Percentiles rank a stretch among this genome's conserved stretches.
These are phyloP conservation scores for Podaxis mareebaensis DNA, from an alignment of 768 basidiomycete species.

Conservation along the genomic window DNA sequence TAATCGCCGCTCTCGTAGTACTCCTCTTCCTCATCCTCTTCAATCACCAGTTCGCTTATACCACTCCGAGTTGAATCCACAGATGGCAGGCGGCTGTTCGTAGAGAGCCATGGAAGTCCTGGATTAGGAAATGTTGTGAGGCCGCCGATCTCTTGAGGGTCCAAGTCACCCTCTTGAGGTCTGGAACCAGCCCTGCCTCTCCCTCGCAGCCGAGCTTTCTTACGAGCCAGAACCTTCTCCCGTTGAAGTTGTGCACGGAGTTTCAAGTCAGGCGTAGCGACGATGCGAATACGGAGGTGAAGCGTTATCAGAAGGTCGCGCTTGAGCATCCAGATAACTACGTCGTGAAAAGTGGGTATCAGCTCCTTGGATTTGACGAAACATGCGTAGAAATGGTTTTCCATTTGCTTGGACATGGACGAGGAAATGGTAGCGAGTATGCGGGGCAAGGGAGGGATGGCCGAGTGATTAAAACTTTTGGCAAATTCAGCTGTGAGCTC, in stretches of 20 bases:
- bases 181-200: slow-evolving; percentile 20
- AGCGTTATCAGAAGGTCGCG: slow-evolving; percentile 82
- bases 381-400: slow-evolving; percentile 79
- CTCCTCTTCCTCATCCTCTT: slow-evolving; percentile 36
- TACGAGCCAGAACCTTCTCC: slow-evolving; percentile 36
- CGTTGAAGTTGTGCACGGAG: slow-evolving; percentile 54
- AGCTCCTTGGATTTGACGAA: slow-evolving; percentile 70
- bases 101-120: slow-evolving; percentile 46
- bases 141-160: slow-evolving; percentile 16
- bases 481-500: slow-evolving; percentile 62
- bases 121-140: slow-evolving; percentile 18
- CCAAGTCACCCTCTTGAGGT: slow-evolving; percentile 20
- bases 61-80: slow-evolving; percentile 43
- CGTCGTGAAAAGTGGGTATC: slow-evolving; percentile 73
- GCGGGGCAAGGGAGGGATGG: slow-evolving; percentile 68
- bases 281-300: slow-evolving; percentile 82
- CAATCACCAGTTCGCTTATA: slow-evolving; percentile 40
- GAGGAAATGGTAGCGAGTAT: slow-evolving; percentile 78
- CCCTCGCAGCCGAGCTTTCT: slow-evolving; percentile 19
- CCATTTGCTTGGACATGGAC: slow-evolving; percentile 59
- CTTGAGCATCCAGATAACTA: slow-evolving; percentile 90
- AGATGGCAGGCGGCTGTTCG: slow-evolving; percentile 40
- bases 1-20: slow-evolving; percentile 23
- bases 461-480: slow-evolving; percentile 53
- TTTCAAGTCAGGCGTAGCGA: slow-evolving; percentile 79